Percentiles rank a stretch among this genome's conserved stretches.
Evolutionary conservation across 140 eudicot genomes (phyloP).

Genomic region (Cichorium intybus): DNA sequence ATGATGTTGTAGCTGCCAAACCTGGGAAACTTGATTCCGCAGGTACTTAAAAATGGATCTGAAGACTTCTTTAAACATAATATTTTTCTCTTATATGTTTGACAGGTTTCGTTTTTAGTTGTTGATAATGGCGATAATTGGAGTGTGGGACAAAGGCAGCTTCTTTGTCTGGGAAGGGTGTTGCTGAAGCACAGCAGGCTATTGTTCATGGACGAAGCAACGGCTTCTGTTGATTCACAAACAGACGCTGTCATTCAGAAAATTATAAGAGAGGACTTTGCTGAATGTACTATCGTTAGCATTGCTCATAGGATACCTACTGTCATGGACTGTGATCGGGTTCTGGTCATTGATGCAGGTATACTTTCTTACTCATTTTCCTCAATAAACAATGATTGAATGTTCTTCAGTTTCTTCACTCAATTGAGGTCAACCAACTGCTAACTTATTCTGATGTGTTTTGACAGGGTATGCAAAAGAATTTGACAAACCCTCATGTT

Average conservation of each 20-base stretch:
- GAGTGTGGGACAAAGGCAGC: constrained; percentile 87
- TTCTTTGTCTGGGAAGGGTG: constrained; percentile 69
- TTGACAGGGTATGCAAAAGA: constrained; percentile 60
- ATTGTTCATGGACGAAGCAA: constrained; percentile 83
- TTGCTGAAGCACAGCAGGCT: constrained; percentile 56
- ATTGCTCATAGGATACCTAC: constrained; percentile 82
- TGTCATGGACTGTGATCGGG: constrained; percentile 71
- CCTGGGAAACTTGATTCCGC: constrained; percentile 65
- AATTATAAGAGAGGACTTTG: constrained; percentile 54
- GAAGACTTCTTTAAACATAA: neutral
- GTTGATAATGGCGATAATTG: constrained; percentile 68
- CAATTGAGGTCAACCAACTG: neutral
- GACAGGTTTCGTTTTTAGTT: constrained; percentile 26
- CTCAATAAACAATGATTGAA: neutral
- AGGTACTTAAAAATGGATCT: constrained; percentile 32
- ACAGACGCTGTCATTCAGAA: constrained; percentile 66
- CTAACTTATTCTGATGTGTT: constrained; percentile 10
- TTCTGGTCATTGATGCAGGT: constrained; percentile 71
- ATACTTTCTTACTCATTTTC: neutral
- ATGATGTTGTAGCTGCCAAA: constrained; percentile 69
- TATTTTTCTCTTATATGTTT: neutral
- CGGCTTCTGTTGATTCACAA: constrained; percentile 73
- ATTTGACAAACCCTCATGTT: constrained; percentile 55
- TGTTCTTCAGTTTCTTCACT: neutral
- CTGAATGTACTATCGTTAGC: constrained; percentile 52